Evolutionary conservation across 352 stramenopile genomes (phyloP).

Genomic region (Phytophthora multivora): DNA sequence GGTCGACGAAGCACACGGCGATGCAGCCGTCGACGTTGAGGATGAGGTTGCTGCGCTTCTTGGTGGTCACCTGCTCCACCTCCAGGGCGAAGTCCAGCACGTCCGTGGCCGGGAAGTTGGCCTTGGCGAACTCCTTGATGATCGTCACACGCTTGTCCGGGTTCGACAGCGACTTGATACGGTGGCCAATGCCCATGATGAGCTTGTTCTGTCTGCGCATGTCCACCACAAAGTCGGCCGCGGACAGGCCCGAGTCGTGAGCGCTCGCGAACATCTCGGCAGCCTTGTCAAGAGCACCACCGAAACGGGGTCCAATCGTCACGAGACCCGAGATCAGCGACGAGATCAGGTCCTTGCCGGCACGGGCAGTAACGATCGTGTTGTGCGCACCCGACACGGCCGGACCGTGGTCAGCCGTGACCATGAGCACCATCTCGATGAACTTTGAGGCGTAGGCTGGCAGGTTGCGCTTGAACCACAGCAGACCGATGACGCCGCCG

Average conservation of each 20-base stretch:
- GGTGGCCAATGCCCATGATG: slow-evolving; percentile 98
- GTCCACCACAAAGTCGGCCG: slow-evolving; percentile 92
- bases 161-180: slow-evolving; percentile 96
- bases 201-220: slow-evolving; percentile 96
- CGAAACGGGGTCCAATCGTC: slow-evolving; percentile 96
- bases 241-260: slow-evolving; percentile 88
- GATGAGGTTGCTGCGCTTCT: slow-evolving; percentile 98
- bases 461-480: slow-evolving; percentile 96
- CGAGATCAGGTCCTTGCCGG: slow-evolving; percentile 97
- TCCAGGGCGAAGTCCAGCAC: slow-evolving; percentile 96
- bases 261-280: slow-evolving; percentile 93
- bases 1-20: slow-evolving; percentile 96
- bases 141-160: slow-evolving; percentile 97
- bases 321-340: slow-evolving; percentile 95
- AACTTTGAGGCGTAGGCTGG: slow-evolving; percentile 93
- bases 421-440: slow-evolving; percentile 98
- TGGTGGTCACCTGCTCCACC: slow-evolving; percentile 96
- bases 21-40: slow-evolving; percentile 98
- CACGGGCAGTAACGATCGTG: slow-evolving; percentile 94
- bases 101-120: slow-evolving; percentile 94
- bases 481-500: slow-evolving; percentile 93
- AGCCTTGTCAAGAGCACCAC: slow-evolving; percentile 94
- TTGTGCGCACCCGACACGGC: slow-evolving; percentile 97
- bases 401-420: slow-evolving; percentile 96
- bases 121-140: slow-evolving; percentile 95